Evolutionary conservation across 2,329 filamentous ascomycete genomes (phyloP).

Genomic region (Sporothrix curviconia): DNA sequence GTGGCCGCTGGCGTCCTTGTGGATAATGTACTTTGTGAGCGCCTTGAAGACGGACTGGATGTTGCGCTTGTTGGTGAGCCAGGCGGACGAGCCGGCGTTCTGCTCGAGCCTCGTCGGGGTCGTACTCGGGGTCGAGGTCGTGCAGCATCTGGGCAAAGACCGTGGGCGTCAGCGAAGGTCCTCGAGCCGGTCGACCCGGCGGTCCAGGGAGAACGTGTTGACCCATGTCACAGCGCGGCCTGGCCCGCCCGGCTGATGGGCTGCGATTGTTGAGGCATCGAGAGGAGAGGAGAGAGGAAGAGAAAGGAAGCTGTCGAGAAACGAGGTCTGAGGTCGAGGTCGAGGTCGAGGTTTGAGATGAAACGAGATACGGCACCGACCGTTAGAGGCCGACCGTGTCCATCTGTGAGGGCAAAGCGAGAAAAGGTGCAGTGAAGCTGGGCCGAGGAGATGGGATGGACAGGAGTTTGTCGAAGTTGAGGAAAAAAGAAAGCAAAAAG

Average conservation of each 20-base stretch:
- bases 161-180: slow-evolving; percentile 47
- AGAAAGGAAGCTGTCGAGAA: background rate
- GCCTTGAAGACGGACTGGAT: slow-evolving; percentile 85
- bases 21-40: slow-evolving; percentile 65
- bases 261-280: slow-evolving; percentile 18
- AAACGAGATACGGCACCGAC: background rate
- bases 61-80: slow-evolving; percentile 70
- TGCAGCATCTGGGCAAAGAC: slow-evolving; percentile 50
- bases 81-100: slow-evolving; percentile 36
- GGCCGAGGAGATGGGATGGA: too few relatives aligned
- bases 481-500: background rate
- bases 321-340: background rate
- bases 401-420: background rate
- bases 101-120: slow-evolving; percentile 46
- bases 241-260: slow-evolving; percentile 39
- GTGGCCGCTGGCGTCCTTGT: slow-evolving; percentile 20
- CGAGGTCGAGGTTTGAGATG: background rate
- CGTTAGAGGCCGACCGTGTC: background rate
- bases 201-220: slow-evolving; percentile 40
- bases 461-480: too few relatives aligned
- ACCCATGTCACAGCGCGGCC: slow-evolving; percentile 53
- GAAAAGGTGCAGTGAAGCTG: too few relatives aligned
- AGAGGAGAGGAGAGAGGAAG: background rate
- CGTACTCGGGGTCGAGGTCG: slow-evolving; percentile 52
- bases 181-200: slow-evolving; percentile 42